Percentiles rank a stretch among this genome's conserved stretches.
Evolutionary conservation across 768 basidiomycete species (phyloP).

Genomic region (Leucocoprinus birnbaumii): DNA sequence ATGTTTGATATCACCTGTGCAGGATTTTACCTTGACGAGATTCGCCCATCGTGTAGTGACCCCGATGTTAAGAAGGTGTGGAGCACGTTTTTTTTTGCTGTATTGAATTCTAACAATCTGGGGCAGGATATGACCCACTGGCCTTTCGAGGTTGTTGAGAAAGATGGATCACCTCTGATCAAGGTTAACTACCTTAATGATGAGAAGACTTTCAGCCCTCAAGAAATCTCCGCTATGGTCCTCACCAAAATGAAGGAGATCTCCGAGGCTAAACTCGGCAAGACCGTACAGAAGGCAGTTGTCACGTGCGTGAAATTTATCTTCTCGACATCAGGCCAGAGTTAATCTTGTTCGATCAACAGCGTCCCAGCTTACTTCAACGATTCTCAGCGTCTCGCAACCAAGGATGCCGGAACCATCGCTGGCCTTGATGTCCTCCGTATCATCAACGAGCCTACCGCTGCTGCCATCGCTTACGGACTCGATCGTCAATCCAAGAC

Average conservation of each 20-base stretch:
- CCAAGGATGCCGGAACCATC: constrained; percentile 98
- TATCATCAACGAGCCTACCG: constrained; percentile 99
- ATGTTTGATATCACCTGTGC: constrained; percentile 24
- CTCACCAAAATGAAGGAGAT: constrained; percentile 99
- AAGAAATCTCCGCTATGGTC: constrained; percentile 99
- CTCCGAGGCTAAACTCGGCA: constrained; percentile 98
- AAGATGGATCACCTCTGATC: constrained; percentile 96
- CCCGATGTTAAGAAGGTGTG: constrained; percentile 89
- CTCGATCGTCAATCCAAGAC: constrained; percentile 91
- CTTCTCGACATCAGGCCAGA: constrained; percentile 3
- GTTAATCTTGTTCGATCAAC: constrained; percentile 11
- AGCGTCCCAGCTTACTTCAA: constrained; percentile 99
- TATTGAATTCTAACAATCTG: constrained; percentile 13
- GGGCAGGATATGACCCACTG: constrained; percentile 89
- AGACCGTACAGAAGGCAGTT: constrained; percentile 97
- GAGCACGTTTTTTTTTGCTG: constrained; percentile 14
- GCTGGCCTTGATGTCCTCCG: constrained; percentile 98
- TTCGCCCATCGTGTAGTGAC: constrained; percentile 47
- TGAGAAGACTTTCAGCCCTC: constrained; percentile 94
- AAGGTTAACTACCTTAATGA: constrained; percentile 94
- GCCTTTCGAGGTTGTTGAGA: constrained; percentile 97
- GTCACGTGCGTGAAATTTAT: constrained; percentile 70
- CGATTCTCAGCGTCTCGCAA: constrained; percentile 98
- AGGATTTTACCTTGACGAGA: constrained; percentile 1
- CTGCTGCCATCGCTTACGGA: constrained; percentile 98